Evolutionary conservation across 2,329 filamentous ascomycete genomes (phyloP).

Genomic region (Coniochaeta sp.): DNA sequence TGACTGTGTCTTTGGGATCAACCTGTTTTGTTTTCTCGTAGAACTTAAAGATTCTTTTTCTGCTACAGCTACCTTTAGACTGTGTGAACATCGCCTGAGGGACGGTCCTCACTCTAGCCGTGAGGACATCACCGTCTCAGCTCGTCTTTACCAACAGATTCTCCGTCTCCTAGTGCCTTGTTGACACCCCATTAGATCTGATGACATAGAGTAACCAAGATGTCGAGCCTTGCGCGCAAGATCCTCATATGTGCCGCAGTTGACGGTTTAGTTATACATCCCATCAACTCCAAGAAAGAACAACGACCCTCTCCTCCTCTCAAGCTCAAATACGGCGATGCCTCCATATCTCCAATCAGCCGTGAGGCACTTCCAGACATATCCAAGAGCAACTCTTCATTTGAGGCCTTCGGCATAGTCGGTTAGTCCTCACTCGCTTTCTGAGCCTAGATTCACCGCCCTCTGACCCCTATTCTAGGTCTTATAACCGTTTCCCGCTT

Average conservation of each 20-base stretch:
- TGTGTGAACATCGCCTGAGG: not conserved
- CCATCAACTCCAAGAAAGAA: conserved; percentile 55
- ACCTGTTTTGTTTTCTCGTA: not conserved
- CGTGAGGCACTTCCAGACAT: conserved; percentile 38
- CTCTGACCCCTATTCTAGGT: conserved; percentile 43
- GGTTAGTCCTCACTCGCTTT: conserved; percentile 30
- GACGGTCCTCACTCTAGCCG: not conserved
- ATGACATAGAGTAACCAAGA: conserved; percentile 24
- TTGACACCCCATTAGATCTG: not conserved
- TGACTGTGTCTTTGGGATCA: not conserved
- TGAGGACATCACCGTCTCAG: not conserved
- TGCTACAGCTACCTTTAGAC: not conserved
- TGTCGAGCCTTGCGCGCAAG: conserved; percentile 75
- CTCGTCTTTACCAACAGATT: not conserved
- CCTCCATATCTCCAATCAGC: conserved; percentile 33
- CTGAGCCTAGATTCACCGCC: not conserved
- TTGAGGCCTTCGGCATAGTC: conserved; percentile 53
- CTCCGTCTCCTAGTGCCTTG: not conserved
- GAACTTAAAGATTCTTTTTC: not conserved
- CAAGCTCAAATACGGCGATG: conserved; percentile 62
- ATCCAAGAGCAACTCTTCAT: conserved; percentile 37
- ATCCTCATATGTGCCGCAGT: conserved; percentile 71
- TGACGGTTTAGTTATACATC: conserved; percentile 77
- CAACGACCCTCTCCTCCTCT: conserved; percentile 49
- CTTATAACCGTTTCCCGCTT: conserved; percentile 74